Conservation (phyloP, 2,329 filamentous ascomycete species). For the Fusarium brevicatenulatum region DNA sequence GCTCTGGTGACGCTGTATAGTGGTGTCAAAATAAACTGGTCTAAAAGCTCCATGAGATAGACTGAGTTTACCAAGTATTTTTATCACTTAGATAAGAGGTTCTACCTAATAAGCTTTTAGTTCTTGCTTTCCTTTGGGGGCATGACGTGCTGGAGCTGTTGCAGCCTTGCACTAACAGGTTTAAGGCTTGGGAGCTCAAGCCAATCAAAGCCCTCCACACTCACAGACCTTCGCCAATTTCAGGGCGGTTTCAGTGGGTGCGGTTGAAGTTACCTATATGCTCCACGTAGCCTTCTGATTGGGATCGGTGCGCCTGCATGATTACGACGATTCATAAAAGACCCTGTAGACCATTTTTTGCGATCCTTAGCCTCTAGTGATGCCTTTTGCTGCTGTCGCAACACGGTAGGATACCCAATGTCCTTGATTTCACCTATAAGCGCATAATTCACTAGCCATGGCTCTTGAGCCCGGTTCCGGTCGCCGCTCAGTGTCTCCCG, state of each 20-base stretch:
- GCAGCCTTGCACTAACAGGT: constrained; percentile 43
- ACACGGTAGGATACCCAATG: constrained; percentile 35
- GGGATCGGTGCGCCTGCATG: constrained; percentile 33
- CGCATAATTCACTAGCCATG: constrained; percentile 58
- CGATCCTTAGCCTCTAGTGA: constrained; percentile 22
- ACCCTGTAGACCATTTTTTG: constrained; percentile 6
- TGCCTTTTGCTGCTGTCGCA: constrained; percentile 26
- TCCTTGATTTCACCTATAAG: constrained; percentile 27
- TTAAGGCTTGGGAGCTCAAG: constrained; percentile 19
- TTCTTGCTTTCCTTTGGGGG: background rate
- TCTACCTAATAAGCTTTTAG: background rate
- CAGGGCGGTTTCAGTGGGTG: constrained; percentile 27
- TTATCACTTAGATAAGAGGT: background rate
- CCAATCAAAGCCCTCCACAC: constrained; percentile 33
- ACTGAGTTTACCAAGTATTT: background rate
- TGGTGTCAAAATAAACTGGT: background rate
- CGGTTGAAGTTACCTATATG: constrained; percentile 25
- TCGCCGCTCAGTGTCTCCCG: constrained; percentile 74
- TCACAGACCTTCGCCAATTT: constrained; percentile 12
- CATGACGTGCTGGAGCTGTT: constrained; percentile 39
- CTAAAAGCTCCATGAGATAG: background rate
- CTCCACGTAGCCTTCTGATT: constrained; percentile 46
- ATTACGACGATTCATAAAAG: constrained; percentile 26
- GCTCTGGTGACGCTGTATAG: background rate
- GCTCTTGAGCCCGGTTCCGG: constrained; percentile 69